Conservation (phyloP, 768 basidiomycete genomes). For the Russula vinacea region DNA sequence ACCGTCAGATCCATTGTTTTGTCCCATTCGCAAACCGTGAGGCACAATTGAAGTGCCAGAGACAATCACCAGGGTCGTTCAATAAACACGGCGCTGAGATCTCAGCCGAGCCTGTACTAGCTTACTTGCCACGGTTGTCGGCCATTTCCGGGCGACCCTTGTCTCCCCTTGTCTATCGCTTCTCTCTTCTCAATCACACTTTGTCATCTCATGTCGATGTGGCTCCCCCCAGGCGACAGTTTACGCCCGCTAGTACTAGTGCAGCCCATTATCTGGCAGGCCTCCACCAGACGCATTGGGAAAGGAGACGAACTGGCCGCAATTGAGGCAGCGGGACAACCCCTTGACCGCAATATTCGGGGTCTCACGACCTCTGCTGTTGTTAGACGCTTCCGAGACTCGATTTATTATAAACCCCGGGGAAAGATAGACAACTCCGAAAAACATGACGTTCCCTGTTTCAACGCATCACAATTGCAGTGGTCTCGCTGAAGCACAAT, state of each 20-base stretch:
- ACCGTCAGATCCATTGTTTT: neutral
- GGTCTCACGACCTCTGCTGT: neutral
- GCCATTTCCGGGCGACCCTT: neutral
- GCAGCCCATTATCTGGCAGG: neutral
- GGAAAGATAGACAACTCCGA: neutral
- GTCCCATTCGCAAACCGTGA: conserved; percentile 11
- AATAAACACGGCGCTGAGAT: neutral
- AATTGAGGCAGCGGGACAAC: neutral
- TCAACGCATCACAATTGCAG: conserved; percentile 1
- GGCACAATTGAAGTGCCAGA: conserved; percentile 5
- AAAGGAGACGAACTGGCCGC: neutral
- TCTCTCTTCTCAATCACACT: neutral
- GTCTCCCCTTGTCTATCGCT: neutral
- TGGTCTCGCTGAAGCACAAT: neutral
- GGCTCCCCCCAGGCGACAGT: neutral
- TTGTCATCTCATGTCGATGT: neutral
- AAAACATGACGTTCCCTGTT: neutral
- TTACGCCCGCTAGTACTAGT: neutral
- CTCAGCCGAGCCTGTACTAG: neutral
- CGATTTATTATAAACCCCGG: neutral
- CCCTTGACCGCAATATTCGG: neutral
- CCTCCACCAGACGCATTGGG: neutral
- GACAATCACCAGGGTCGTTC: neutral
- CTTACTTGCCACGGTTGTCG: neutral
- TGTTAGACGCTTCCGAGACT: neutral